These are phyloP conservation scores for Podochytrium sp. DNA, from an alignment of 192 early-diverging fungal species.

Conservation along the genomic window DNA sequence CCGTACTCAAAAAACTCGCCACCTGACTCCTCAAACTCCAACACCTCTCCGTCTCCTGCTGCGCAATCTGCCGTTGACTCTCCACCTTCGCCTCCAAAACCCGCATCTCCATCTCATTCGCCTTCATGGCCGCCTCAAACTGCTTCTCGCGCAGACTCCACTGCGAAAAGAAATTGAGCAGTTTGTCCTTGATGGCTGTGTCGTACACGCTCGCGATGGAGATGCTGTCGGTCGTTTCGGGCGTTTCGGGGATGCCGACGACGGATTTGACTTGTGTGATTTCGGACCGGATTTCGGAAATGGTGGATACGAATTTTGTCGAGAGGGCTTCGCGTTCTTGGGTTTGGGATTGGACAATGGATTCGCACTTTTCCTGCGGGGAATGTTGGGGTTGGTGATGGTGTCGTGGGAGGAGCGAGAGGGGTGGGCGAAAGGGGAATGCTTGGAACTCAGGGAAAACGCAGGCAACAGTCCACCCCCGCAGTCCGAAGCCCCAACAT, in stretches of 20 bases:
- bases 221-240: conserved; percentile 21
- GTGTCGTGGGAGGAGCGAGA: neutral
- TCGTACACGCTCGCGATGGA: neutral
- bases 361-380: conserved; percentile 53
- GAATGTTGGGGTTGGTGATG: neutral
- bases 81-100: conserved; percentile 60
- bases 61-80: conserved; percentile 45
- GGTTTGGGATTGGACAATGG: conserved; percentile 50
- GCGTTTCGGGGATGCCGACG: conserved; percentile 3
- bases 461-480: no score
- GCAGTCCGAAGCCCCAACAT: no score
- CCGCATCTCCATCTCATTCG: conserved; percentile 63
- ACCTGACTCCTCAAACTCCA: conserved; percentile 51
- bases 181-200: conserved; percentile 60
- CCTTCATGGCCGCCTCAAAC: conserved; percentile 58
- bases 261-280: conserved; percentile 34
- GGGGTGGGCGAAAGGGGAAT: no score
- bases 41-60: conserved; percentile 44
- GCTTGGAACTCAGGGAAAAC: no score
- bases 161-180: conserved; percentile 63
- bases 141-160: conserved; percentile 66
- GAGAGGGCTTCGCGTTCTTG: conserved; percentile 61
- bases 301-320: conserved; percentile 62
- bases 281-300: conserved; percentile 62
- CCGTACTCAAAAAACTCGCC: conserved; percentile 53